Conservation (phyloP, 2,329 filamentous ascomycete species). For the Trichophyton equinum region DNA sequence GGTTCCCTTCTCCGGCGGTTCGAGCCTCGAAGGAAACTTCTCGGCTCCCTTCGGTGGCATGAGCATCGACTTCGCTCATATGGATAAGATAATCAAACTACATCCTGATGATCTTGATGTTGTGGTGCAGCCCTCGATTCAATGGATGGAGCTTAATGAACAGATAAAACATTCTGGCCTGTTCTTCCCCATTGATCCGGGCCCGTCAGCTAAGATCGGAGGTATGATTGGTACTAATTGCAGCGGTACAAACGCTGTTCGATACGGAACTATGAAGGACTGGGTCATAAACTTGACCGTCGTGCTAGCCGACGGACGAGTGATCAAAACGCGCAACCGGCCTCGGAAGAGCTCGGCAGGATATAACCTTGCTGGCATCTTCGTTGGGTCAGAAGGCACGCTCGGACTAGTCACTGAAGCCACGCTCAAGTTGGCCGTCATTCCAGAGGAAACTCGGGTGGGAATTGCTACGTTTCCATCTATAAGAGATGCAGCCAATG, state of each 20-base stretch:
- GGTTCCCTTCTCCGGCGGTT: constrained; percentile 75
- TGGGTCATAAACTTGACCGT: constrained; percentile 61
- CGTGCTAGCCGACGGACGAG: constrained; percentile 54
- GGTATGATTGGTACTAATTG: constrained; percentile 58
- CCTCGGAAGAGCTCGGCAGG: constrained; percentile 59
- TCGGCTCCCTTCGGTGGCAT: constrained; percentile 76
- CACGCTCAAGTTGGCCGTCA: constrained; percentile 53
- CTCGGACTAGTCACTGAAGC: constrained; percentile 59
- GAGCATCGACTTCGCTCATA: constrained; percentile 76
- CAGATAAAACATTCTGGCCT: constrained; percentile 60
- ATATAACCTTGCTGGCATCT: constrained; percentile 57
- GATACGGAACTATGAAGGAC: constrained; percentile 66
- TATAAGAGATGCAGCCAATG: constrained; percentile 49
- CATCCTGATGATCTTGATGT: constrained; percentile 86
- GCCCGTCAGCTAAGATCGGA: constrained; percentile 48
- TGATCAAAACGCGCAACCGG: constrained; percentile 55
- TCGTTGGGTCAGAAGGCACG: constrained; percentile 60
- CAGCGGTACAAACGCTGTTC: constrained; percentile 47
- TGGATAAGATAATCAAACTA: constrained; percentile 69
- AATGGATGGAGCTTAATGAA: constrained; percentile 84
- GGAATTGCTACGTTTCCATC: constrained; percentile 50
- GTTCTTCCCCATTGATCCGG: constrained; percentile 85
- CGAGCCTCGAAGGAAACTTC: constrained; percentile 81
- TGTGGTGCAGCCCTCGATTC: constrained; percentile 78
- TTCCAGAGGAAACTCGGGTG: constrained; percentile 52